Percentiles rank a stretch among this genome's conserved stretches.
Evolutionary conservation across 495 filamentous ascomycete genomes (phyloP).

Genomic region (Aspergillus homomorphus): DNA sequence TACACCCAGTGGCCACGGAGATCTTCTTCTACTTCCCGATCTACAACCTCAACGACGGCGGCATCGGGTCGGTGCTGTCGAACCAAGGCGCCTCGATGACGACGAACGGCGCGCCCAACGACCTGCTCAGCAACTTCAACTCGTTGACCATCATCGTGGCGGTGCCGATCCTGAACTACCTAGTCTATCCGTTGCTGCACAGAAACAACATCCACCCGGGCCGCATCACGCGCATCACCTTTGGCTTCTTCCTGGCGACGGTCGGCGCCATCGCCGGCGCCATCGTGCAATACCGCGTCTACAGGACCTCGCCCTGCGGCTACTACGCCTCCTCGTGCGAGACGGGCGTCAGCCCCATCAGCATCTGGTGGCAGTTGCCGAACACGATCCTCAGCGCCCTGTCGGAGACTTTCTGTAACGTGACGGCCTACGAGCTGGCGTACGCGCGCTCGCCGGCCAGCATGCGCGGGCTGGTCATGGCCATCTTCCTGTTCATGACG

Average conservation of each 20-base stretch:
- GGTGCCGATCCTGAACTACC: constrained; percentile 59
- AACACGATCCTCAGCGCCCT: constrained; percentile 57
- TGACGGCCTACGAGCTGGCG: constrained; percentile 69
- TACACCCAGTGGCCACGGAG: constrained; percentile 41
- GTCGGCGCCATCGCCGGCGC: constrained; percentile 57
- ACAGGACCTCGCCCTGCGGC: constrained; percentile 51
- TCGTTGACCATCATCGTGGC: constrained; percentile 63
- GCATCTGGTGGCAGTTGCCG: constrained; percentile 53
- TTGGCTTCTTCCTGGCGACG: constrained; percentile 58
- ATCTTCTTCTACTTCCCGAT: constrained; percentile 55
- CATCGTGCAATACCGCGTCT: constrained; percentile 62
- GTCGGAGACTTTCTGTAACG: constrained; percentile 66
- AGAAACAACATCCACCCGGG: constrained; percentile 54
- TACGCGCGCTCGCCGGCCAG: constrained; percentile 65
- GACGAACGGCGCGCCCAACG: constrained; percentile 68
- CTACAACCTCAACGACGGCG: constrained; percentile 49
- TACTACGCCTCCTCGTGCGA: constrained; percentile 47
- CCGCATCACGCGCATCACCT: constrained; percentile 64
- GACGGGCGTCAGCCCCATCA: constrained; percentile 43
- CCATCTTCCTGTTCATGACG: constrained; percentile 59
- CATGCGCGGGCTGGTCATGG: constrained; percentile 68
- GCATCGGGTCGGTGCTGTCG: constrained; percentile 41
- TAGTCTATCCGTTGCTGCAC: constrained; percentile 60
- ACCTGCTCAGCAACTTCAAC: constrained; percentile 68
- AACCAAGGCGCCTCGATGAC: constrained; percentile 61